Evolutionary conservation across 768 basidiomycete species (phyloP).

Genomic region (Lyophyllum atratum): DNA sequence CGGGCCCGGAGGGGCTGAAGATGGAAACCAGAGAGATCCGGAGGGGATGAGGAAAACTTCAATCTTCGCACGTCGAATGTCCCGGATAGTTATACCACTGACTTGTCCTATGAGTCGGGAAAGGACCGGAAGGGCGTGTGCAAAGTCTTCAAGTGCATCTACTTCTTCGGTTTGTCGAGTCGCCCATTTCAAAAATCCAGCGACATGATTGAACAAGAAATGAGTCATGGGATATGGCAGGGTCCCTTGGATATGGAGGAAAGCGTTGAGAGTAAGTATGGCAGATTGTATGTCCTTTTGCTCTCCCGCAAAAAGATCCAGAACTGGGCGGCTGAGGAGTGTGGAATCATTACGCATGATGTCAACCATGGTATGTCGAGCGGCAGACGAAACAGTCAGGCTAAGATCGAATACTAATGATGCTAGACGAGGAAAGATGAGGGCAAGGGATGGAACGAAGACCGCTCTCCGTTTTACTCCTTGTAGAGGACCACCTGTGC

Average conservation of each 20-base stretch:
- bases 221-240: slow-evolving; percentile 70
- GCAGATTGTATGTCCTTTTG: slow-evolving; percentile 48
- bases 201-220: slow-evolving; percentile 68
- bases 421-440: slow-evolving; percentile 56
- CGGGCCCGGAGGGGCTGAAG: slow-evolving; percentile 51
- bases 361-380: slow-evolving; percentile 59
- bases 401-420: slow-evolving; percentile 54
- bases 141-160: slow-evolving; percentile 53
- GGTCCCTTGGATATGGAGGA: slow-evolving; percentile 54
- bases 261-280: slow-evolving; percentile 51
- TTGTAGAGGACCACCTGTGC: slow-evolving; percentile 44
- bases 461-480: slow-evolving; percentile 62
- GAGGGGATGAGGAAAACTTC: slow-evolving; percentile 71
- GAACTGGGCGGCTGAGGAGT: slow-evolving; percentile 60
- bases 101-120: slow-evolving; percentile 64
- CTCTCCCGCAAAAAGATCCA: slow-evolving; percentile 60
- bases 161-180: slow-evolving; percentile 43
- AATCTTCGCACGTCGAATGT: slow-evolving; percentile 71
- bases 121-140: slow-evolving; percentile 57
- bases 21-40: slow-evolving; percentile 68
- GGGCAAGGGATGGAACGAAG: slow-evolving; percentile 62
- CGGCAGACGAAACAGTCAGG: slow-evolving; percentile 53
- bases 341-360: slow-evolving; percentile 76
- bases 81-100: slow-evolving; percentile 69
- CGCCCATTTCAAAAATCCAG: slow-evolving; percentile 63